Base-by-base conservation (phyloP, 179 eudicot species). In the Silene vulgaris region DNA sequence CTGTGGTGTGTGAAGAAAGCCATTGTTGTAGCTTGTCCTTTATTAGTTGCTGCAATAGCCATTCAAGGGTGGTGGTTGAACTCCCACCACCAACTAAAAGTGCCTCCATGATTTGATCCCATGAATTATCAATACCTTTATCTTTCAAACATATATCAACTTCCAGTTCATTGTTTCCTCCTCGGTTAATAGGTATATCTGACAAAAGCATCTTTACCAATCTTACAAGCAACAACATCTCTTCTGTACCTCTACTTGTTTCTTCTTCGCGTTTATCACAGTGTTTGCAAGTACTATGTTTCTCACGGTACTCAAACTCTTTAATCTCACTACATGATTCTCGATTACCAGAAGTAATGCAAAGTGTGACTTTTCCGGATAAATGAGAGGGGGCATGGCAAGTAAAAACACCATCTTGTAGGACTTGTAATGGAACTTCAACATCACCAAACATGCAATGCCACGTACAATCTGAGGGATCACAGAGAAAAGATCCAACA, bases 321-420 rank as follows among this genome's bases (percentile, higher is more conserved):
- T 89, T 89, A 78, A 89, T 85, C 81, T 95, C 99, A 71, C 99
- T 92, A 82, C 97, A 92, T 8, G 93, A 79, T 68, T 87, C 88
- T 71, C 86, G 81, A 84, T 92, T 92, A 30, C 91, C 88, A 77
- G 88, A 85, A 76, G 97, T 95, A 43, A 95, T 78, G 77, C 90
- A 87, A 28, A 92, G 78, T 28, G 88, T 73, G 67, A 92, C 96
- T 84, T 88, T 92, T 74, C 97, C 99, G 20, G 89, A 85, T 64
- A 77, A 73, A 77, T 76, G 88, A 74, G 90, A 88, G 67, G 99
- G 97, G 71, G 96, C 97, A 56, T 77, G 89, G 78, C 99, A 95
- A 78, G 88, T 69, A 6, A 95, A 63, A 71, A 90, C 97, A 81
- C 99, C 99, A 80, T 90, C 84, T 75, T 92, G 97, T 73, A 95